Conservation (phyloP, 2,329 filamentous ascomycete genomes). For the Trichoderma atrobrunneum region DNA sequence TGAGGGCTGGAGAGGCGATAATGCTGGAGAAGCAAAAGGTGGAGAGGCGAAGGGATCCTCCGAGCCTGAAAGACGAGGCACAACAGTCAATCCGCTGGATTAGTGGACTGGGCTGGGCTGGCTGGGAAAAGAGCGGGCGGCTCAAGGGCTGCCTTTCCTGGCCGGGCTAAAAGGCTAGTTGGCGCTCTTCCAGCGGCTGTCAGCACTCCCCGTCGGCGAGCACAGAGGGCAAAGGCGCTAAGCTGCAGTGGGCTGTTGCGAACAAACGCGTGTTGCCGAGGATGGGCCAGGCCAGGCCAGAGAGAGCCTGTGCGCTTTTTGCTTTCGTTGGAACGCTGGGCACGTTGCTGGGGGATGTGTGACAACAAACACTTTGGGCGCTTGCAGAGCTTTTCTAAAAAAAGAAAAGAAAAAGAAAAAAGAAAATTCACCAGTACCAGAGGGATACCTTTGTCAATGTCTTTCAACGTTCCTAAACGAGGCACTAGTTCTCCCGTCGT, state of each 20-base stretch:
- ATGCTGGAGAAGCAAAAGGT: constrained; percentile 21
- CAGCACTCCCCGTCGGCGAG: neutral
- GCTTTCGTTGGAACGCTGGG: neutral
- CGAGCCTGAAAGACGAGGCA: constrained; percentile 35
- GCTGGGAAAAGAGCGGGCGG: constrained; percentile 4
- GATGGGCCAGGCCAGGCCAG: neutral
- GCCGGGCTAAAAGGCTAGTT: constrained; percentile 6
- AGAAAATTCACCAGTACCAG: neutral
- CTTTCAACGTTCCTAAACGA: neutral
- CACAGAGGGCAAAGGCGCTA: constrained; percentile 15
- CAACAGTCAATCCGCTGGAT: constrained; percentile 21
- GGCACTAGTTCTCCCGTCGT: neutral
- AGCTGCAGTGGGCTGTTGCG: constrained; percentile 11
- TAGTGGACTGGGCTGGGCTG: neutral
- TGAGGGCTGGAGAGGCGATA: neutral
- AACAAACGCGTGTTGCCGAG: constrained; percentile 10
- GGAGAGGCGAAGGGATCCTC: constrained; percentile 22
- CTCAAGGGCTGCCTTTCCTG: constrained; percentile 9
- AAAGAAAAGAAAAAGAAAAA: neutral
- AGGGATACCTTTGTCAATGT: neutral
- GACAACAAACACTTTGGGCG: neutral
- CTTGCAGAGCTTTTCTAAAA: neutral
- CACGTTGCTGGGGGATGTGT: constrained; percentile 5
- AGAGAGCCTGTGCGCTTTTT: neutral
- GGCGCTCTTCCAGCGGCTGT: constrained; percentile 4